Percentiles rank a stretch among this genome's conserved stretches.
Evolutionary conservation across 2,329 filamentous ascomycete species (phyloP).

Genomic region (Aspergillus sp.): DNA sequence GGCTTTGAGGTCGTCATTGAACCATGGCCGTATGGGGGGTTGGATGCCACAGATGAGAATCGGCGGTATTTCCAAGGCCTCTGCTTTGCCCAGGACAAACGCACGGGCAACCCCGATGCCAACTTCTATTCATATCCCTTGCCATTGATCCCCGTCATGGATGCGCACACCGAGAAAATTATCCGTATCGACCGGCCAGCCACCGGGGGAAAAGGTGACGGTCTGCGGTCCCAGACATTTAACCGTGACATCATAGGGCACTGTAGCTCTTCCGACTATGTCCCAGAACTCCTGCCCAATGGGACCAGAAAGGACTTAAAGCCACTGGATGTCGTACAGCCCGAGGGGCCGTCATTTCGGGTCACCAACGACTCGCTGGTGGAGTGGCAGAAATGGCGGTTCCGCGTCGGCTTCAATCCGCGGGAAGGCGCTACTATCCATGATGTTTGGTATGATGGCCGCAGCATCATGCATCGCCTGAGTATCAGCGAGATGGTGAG

Average conservation of each 20-base stretch:
- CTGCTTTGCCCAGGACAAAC: conserved; percentile 40
- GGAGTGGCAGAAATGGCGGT: conserved; percentile 60
- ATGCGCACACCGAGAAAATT: conserved; percentile 46
- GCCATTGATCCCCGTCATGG: conserved; percentile 45
- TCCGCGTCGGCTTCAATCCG: conserved; percentile 50
- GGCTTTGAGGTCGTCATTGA: conserved; percentile 49
- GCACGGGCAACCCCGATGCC: conserved; percentile 42
- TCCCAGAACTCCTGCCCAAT: conserved; percentile 38
- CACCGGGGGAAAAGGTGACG: conserved; percentile 42
- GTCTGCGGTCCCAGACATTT: conserved; percentile 32
- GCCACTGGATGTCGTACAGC: conserved; percentile 63
- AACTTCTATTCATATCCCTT: conserved; percentile 56
- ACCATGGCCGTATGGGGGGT: conserved; percentile 50
- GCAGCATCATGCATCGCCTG: conserved; percentile 57
- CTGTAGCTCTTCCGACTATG: conserved; percentile 44
- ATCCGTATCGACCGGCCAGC: conserved; percentile 51
- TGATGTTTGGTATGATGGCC: conserved; percentile 57
- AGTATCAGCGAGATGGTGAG: conserved; percentile 58
- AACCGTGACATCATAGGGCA: conserved; percentile 43
- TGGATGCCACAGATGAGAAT: conserved; percentile 39
- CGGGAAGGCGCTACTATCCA: conserved; percentile 62
- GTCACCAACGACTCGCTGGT: conserved; percentile 29
- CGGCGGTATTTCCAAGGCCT: conserved; percentile 44
- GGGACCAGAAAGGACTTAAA: conserved; percentile 48
- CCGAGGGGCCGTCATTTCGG: conserved; percentile 58